Percentiles rank a stretch among this genome's conserved stretches.
phyloP scores from a whole-genome alignment of 345 rosid genomes.

The Citrus cavaleriei region DNA sequence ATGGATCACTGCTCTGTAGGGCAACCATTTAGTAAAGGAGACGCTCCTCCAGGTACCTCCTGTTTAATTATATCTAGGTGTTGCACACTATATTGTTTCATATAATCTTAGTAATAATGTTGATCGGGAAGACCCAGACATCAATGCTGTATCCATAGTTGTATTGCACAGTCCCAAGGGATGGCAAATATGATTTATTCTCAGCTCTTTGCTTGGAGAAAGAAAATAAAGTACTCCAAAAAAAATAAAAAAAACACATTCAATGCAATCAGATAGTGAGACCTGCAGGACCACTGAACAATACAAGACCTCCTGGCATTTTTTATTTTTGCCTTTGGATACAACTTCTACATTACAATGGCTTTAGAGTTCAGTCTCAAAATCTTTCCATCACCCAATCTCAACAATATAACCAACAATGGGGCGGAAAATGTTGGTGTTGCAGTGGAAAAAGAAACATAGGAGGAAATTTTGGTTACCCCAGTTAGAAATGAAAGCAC shows the following conservation, averaged over 20 bases:
- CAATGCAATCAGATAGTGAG: not conserved
- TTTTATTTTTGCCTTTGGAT: not conserved
- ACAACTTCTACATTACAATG: not conserved
- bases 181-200: not conserved
- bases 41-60: conserved; percentile 6
- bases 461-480: not conserved
- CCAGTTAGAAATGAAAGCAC: not conserved
- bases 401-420: not conserved
- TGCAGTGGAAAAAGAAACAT: not conserved
- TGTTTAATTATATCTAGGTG: not conserved
- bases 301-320: not conserved
- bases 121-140: too few species aligned
- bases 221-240: too few species aligned
- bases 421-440: not conserved
- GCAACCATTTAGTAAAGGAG: conserved; percentile 17
- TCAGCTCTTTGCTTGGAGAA: not conserved
- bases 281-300: not conserved
- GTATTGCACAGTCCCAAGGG: too few species aligned
- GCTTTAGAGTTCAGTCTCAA: not conserved
- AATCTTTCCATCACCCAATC: not conserved
- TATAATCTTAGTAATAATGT: not conserved
- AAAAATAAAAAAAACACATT: not conserved
- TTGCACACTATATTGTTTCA: not conserved
- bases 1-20: conserved; percentile 11
- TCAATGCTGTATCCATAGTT: too few species aligned